Conservation (phyloP, 257 asterid genomes). For the Paraleonurus japonicus region DNA sequence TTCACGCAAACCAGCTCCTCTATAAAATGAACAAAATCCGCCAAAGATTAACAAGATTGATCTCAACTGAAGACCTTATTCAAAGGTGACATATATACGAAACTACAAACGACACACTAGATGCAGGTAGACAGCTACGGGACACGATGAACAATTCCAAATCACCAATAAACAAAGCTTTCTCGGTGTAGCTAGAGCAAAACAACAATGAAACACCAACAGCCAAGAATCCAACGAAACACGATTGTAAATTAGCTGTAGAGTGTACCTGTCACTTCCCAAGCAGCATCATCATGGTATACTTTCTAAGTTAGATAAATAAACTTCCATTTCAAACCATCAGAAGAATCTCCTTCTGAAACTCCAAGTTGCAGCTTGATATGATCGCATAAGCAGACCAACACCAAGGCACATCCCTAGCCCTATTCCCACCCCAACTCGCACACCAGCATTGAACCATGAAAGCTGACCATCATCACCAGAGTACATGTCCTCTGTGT, state of each 20-base stretch:
- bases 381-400: conserved; percentile 52
- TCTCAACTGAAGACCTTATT: conserved; percentile 23
- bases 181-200: conserved; percentile 6
- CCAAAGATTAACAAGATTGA: conserved; percentile 21
- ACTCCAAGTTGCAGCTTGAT: conserved; percentile 49
- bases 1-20: conserved; percentile 7
- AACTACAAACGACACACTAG: conserved; percentile 14
- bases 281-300: background rate
- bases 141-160: background rate
- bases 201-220: conserved; percentile 2
- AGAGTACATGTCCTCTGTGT: conserved; percentile 41
- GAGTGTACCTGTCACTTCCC: conserved; percentile 10
- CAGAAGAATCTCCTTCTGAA: conserved; percentile 52
- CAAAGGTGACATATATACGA: conserved; percentile 19
- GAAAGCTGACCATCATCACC: conserved; percentile 61
- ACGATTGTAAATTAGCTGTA: background rate
- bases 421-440: conserved; percentile 65
- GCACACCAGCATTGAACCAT: conserved; percentile 62
- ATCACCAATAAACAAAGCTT: background rate
- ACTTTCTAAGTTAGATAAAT: conserved; percentile 16
- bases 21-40: conserved; percentile 13
- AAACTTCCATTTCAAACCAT: conserved; percentile 3
- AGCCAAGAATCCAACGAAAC: background rate
- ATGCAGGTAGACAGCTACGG: conserved; percentile 22
- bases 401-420: conserved; percentile 66